Base-by-base conservation (phyloP, 306 rosid species). In the Amphicarpaea edgeworthii region DNA sequence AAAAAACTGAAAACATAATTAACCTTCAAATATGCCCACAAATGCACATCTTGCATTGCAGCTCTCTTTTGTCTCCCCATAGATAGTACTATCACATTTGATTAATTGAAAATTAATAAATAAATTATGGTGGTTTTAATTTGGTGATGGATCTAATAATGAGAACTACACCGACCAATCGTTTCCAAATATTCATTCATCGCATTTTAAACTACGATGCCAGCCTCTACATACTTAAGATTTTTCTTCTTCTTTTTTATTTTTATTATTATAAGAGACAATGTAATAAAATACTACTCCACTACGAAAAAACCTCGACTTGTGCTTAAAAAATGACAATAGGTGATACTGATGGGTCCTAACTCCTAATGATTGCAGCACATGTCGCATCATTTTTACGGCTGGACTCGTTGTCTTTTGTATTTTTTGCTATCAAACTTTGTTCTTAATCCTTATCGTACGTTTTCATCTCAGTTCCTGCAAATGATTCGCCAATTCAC, bases 291-390 rank as follows among this genome's bases (percentile, higher is more conserved):
- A 23, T 28, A n/a, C n/a, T n/a, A n/a, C n/a, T n/a, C n/a, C n/a
- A n/a, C n/a, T n/a, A 28, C 5, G 32, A 5, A 28, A 28, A 28
- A 28, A 12, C 21, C 10, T 14, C 65, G 28, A 59, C 12, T 28
- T 59, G 64, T 58, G 40, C 64, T 20, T 2, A 12, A 69, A 47
- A 24, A 43, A 1, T 12, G 32, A 7, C 12, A 11, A 70, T 47
- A 4, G 21, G 28, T 16, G 68, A n/a, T n/a, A n/a, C n/a, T n/a
- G n/a, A 20, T 21, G 64, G 24, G 17, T 49, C 49, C 47, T 75
- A 75, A 62, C 60, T 49, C 49, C 47, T 75, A 75, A 62, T 74
- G 24, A 61, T 61, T 75, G 32, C 32, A 28, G 32, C 5, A 28
- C 0, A 28, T 28, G 32, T 28, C 32, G 32, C 4, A 28, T 1